These are phyloP conservation scores for Gossypium gossypioides DNA, from an alignment of 441 rosid species.

Conservation along the genomic window DNA sequence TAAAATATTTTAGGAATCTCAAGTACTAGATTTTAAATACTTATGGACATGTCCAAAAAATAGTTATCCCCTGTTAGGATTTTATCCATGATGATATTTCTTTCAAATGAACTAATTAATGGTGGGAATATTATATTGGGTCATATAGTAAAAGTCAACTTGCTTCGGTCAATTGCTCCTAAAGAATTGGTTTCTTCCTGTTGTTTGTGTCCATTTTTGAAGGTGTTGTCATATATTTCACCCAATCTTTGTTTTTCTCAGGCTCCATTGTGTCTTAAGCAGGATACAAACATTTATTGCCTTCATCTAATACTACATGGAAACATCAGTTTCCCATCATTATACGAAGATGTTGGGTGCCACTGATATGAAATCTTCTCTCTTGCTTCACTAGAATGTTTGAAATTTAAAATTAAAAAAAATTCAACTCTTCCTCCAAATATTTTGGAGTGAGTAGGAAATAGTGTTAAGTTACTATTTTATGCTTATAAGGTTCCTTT, in stretches of 20 bases:
- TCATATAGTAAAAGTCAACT: not conserved
- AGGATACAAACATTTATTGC: not conserved
- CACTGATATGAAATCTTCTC: too few relatives aligned
- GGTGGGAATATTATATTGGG: not conserved
- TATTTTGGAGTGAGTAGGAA: too few relatives aligned
- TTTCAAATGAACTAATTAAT: not conserved
- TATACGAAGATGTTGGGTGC: too few relatives aligned
- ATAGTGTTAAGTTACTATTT: too few relatives aligned
- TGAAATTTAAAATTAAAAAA: too few relatives aligned
- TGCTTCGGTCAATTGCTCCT: not conserved
- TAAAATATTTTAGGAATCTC: not conserved
- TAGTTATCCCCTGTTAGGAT: not conserved
- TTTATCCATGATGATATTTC: not conserved
- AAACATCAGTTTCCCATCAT: too few relatives aligned
- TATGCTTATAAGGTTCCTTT: too few relatives aligned
- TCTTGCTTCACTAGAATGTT: too few relatives aligned
- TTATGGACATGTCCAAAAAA: not conserved
- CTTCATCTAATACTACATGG: not conserved
- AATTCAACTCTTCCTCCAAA: too few relatives aligned
- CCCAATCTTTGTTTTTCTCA: not conserved
- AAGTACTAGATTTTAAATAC: not conserved
- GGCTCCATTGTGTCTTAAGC: not conserved
- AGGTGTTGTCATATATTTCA: not conserved
- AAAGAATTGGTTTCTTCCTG: not conserved
- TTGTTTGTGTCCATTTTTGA: not conserved